Percentiles rank a stretch among this genome's conserved stretches.
Conservation (phyloP, 1,139 yeast species). For the Candida buenavistaensis region DNA sequence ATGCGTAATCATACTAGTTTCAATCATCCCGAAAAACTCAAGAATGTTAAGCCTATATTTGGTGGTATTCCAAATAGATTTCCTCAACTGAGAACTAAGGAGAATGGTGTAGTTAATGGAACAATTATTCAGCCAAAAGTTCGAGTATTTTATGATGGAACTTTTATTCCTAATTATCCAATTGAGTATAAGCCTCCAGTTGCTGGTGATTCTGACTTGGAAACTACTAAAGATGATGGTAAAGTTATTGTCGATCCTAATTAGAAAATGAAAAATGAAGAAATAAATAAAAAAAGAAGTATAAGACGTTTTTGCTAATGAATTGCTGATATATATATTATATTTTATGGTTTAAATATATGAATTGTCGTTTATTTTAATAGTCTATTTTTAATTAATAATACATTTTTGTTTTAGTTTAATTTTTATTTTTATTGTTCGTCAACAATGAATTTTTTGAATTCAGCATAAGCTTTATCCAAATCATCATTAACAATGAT, state of each 20-base stretch:
- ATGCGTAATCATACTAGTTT: constrained; percentile 2
- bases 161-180: constrained; percentile 5
- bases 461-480: constrained; percentile 80
- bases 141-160: constrained; percentile 4
- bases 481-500: constrained; percentile 88
- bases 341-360: no score
- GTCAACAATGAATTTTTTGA: constrained; percentile 70
- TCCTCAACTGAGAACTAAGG: not conserved
- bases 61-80: no score
- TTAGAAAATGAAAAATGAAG: no score
- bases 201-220: constrained; percentile 1
- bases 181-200: constrained; percentile 6
- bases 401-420: no score
- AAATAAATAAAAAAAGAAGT: no score
- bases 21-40: constrained; percentile 4
- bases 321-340: no score
- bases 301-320: not conserved
- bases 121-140: constrained; percentile 1
- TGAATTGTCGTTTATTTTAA: no score
- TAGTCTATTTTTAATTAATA: no score
- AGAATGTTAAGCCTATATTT: constrained; percentile 1
- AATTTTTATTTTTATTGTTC: constrained; percentile 14
- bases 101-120: not conserved
- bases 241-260: no score
- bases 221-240: no score